Conservation (phyloP, 139 green algal species). For the Zygnema cylindricum region DNA sequence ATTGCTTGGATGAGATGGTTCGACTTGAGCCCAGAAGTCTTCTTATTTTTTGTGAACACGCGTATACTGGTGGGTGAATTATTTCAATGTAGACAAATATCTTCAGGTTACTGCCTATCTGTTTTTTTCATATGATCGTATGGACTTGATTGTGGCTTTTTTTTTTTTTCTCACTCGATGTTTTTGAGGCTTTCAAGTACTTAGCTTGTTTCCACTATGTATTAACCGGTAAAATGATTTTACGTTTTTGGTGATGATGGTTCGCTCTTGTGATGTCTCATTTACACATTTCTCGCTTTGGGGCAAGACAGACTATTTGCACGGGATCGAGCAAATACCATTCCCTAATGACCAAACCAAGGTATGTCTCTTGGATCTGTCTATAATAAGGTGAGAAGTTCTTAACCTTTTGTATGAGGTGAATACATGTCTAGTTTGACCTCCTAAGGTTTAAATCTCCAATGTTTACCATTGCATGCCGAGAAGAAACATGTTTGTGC, state of each 20-base stretch:
- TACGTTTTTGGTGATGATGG: no score
- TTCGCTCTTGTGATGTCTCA: no score
- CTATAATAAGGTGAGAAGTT: neutral
- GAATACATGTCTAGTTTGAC: no score
- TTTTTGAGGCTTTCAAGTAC: no score
- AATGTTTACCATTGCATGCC: no score
- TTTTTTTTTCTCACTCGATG: no score
- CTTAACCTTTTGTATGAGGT: no score
- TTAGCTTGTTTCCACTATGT: no score
- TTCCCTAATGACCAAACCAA: neutral
- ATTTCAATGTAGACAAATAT: slow-evolving; percentile 4
- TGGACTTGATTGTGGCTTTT: neutral
- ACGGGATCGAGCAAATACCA: neutral
- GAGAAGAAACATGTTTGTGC: no score
- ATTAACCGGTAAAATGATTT: no score
- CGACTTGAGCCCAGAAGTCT: slow-evolving; percentile 34
- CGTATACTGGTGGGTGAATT: slow-evolving; percentile 45
- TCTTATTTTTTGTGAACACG: slow-evolving; percentile 46
- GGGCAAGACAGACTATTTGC: slow-evolving; percentile 32
- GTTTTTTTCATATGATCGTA: neutral
- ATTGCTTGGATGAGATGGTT: neutral
- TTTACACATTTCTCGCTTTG: no score
- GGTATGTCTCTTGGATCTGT: neutral
- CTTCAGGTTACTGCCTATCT: neutral
- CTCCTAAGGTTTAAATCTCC: no score